A percentile compares a stretch with the other conserved stretches of the same genome.
Conservation (phyloP, 1,284 basidiomycete genomes). For the Papiliotrema fonsecae region DNA sequence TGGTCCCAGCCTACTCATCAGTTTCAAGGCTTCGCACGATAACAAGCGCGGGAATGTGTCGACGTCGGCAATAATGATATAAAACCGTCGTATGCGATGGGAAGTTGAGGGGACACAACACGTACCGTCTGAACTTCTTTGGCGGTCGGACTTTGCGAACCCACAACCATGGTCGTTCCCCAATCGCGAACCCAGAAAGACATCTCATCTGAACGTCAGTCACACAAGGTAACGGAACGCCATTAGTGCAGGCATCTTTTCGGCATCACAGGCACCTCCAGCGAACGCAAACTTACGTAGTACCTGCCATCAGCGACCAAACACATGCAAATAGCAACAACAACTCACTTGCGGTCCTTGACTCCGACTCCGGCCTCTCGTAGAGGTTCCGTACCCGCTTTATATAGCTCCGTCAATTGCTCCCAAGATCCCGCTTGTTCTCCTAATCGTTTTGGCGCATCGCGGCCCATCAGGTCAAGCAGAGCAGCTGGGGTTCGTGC, state of each 20-base stretch:
- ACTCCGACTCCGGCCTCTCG: conserved; percentile 30
- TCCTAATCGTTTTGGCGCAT: conserved; percentile 37
- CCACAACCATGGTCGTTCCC: conserved; percentile 25
- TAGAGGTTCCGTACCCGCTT: conserved; percentile 26
- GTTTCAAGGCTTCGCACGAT: neutral
- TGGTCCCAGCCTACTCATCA: conserved; percentile 25
- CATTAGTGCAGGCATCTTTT: neutral
- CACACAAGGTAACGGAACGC: no score
- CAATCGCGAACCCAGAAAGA: conserved; percentile 37
- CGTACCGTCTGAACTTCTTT: conserved; percentile 45
- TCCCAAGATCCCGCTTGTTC: conserved; percentile 36
- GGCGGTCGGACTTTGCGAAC: conserved; percentile 27
- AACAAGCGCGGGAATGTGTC: neutral
- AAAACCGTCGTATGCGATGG: neutral
- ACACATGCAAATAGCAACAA: neutral
- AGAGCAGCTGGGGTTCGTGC: conserved; percentile 29
- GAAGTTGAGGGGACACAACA: conserved; percentile 3
- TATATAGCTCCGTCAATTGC: conserved; percentile 30
- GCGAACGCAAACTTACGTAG: conserved; percentile 18
- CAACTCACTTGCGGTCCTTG: conserved; percentile 39
- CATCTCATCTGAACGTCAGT: conserved; percentile 28
- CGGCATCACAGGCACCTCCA: neutral
- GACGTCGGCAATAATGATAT: neutral
- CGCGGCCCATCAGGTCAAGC: conserved; percentile 35
- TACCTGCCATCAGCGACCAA: conserved; percentile 5